phyloP scores from a whole-genome alignment of 805 yeast species.

The Saturnispora serradocipensis region DNA sequence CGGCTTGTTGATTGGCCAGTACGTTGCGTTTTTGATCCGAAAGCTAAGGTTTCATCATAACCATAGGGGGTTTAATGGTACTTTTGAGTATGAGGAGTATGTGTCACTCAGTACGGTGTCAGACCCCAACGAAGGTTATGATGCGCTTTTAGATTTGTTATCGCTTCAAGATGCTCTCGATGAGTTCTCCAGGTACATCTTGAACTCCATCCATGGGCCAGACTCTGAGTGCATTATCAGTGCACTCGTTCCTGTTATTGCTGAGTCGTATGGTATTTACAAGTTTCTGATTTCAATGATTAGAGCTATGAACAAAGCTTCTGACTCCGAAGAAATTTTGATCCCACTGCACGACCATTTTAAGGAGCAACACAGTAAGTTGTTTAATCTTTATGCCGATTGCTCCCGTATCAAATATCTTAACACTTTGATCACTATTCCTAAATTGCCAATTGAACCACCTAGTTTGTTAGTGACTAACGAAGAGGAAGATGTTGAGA shows the following conservation, averaged over 20 bases:
- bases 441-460: conserved; percentile 50
- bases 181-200: conserved; percentile 64
- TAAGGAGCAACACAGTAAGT: conserved; percentile 54
- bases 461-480: conserved; percentile 43
- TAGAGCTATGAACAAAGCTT: conserved; percentile 71
- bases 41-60: conserved; percentile 76
- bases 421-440: conserved; percentile 72
- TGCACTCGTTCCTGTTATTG: conserved; percentile 80
- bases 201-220: conserved; percentile 49
- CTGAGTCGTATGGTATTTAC: conserved; percentile 89
- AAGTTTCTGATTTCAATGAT: conserved; percentile 85
- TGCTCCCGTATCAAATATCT: conserved; percentile 77
- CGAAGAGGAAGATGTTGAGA: conserved; percentile 35
- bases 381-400: conserved; percentile 82
- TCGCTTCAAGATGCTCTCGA: conserved; percentile 77
- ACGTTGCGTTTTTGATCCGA: conserved; percentile 56
- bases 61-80: conserved; percentile 88
- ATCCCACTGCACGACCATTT: conserved; percentile 66
- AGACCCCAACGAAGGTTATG: conserved; percentile 94
- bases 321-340: conserved; percentile 67
- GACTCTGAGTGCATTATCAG: conserved; percentile 69
- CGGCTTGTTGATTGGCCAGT: conserved; percentile 67
- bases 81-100: conserved; percentile 93
- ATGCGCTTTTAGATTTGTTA: conserved; percentile 78
- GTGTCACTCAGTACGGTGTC: conserved; percentile 77